Percentiles rank a stretch among this genome's conserved stretches.
These are phyloP conservation scores for Talaromyces atroroseus DNA, from an alignment of 2,329 filamentous ascomycete genomes.

Conservation along the genomic window DNA sequence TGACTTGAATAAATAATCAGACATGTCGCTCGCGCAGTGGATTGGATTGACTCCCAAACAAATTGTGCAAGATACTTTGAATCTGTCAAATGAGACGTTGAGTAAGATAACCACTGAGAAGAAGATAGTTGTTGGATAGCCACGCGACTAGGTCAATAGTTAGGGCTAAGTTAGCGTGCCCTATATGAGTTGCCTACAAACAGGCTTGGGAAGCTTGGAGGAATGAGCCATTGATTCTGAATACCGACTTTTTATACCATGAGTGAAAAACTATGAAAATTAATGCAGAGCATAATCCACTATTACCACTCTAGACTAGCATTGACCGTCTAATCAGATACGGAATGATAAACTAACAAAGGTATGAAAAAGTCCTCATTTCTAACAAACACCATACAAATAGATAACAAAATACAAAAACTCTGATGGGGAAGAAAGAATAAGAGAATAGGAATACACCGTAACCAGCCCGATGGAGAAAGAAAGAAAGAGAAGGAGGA, in stretches of 20 bases:
- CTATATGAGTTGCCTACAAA: not conserved
- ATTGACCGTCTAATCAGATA: not conserved
- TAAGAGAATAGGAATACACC: not conserved
- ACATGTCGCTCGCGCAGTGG: conserved; percentile 45
- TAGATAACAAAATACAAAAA: not conserved
- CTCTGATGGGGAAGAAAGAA: not conserved
- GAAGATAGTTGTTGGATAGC: conserved; percentile 34
- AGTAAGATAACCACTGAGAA: conserved; percentile 41
- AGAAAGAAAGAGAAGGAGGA: not conserved
- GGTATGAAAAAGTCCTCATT: too few species aligned
- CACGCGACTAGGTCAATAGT: not conserved
- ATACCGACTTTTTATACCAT: too few species aligned
- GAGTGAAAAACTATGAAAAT: not conserved
- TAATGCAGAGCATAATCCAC: not conserved
- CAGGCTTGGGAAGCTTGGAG: too few species aligned
- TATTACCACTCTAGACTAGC: not conserved
- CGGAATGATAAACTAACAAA: not conserved
- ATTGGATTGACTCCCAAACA: conserved; percentile 50
- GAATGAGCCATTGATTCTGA: too few species aligned
- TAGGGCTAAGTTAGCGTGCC: not conserved
- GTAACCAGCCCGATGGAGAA: too few species aligned
- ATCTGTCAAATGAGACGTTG: conserved; percentile 37
- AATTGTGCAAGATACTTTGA: conserved; percentile 54
- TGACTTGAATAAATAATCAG: conserved; percentile 25
- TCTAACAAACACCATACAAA: not conserved